Evolutionary conservation across 2,329 filamentous ascomycete species (phyloP), one percentile per base, ranked within the genome.

Genomic region (Thelonectria blattea): DNA sequence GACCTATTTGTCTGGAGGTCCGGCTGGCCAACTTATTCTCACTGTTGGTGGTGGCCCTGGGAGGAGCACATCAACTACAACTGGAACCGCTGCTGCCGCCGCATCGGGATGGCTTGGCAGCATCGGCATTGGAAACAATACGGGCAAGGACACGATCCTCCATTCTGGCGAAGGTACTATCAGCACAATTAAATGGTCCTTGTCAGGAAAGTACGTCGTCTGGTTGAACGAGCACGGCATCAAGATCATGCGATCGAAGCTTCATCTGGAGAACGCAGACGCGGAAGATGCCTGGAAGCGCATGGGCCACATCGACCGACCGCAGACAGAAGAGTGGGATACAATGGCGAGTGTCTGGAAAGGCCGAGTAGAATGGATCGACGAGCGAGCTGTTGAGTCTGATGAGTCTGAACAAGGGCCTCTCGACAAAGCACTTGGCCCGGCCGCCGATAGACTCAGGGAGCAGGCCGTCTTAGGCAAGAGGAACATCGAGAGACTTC

Each of bases 151-250:
- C 72, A 92, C 88, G 0, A 81, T 97, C 3, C 76, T 98, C 48
- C 95, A 99, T 73, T 92, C 91, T 8, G 95, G 95, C 2, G 96
- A 99, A 78, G 95, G 95, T 3, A 87, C 88, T 2, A 95, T 99
- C 64, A 94, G 88, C 73, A 91, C 89, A 3, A 95, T 99, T 72
- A 94, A 96, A 75, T 99, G 94, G 93, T 98, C 94, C 0, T 75
- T 94, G 42, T 94, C 92, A 0, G 94, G 95, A 1, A 95, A 91
- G 77, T 98, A 93, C 71, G 91, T 97, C 1, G 91, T 89, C 0
- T 99, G 95, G 95, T 84, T 96, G 42, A 99, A 98, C 71, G 95
- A 99, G 76, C 90, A 96, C 71, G 95, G 95, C 4, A 96, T 98
- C 73, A 97, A 97, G 75, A 95, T 99, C 62, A 98, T 98, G 93